Conservation (phyloP, 305 asterid species). For the Fraxinus ornus region DNA sequence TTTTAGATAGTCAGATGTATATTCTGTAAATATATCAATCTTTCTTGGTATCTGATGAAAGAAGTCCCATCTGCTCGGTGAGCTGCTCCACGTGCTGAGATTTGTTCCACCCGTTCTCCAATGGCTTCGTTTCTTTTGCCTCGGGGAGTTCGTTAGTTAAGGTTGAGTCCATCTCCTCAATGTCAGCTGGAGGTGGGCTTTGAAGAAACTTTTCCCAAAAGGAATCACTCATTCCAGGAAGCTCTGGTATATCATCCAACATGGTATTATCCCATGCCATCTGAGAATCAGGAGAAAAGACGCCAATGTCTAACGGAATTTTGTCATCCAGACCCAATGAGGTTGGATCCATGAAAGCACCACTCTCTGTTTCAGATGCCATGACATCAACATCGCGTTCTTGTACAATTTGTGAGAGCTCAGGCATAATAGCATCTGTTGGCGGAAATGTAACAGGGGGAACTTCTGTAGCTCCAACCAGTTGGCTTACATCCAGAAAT, state of each 20-base stretch:
- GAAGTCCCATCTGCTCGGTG: constrained; percentile 80
- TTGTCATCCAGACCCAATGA: constrained; percentile 32
- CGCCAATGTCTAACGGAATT: constrained; percentile 43
- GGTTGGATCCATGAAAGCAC: constrained; percentile 40
- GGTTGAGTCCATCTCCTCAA: constrained; percentile 44
- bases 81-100: constrained; percentile 60
- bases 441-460: constrained; percentile 38
- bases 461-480: constrained; percentile 36
- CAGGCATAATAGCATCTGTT: constrained; percentile 46
- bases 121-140: constrained; percentile 37
- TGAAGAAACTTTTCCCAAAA: constrained; percentile 79
- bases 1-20: constrained; percentile 15
- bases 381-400: constrained; percentile 39
- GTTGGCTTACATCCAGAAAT: constrained; percentile 28
- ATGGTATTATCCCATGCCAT: constrained; percentile 62
- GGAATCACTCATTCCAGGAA: constrained; percentile 64
- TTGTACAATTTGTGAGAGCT: constrained; percentile 45
- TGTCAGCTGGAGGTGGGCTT: constrained; percentile 46
- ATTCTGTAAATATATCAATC: constrained; percentile 30
- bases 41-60: constrained; percentile 54
- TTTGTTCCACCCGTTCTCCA: constrained; percentile 55
- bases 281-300: constrained; percentile 41
- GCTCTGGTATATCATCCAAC: constrained; percentile 62
- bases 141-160: constrained; percentile 39
- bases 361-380: constrained; percentile 35